phyloP scores from a whole-genome alignment of 2,329 filamentous ascomycete genomes.

The Falciphora oryzae region DNA sequence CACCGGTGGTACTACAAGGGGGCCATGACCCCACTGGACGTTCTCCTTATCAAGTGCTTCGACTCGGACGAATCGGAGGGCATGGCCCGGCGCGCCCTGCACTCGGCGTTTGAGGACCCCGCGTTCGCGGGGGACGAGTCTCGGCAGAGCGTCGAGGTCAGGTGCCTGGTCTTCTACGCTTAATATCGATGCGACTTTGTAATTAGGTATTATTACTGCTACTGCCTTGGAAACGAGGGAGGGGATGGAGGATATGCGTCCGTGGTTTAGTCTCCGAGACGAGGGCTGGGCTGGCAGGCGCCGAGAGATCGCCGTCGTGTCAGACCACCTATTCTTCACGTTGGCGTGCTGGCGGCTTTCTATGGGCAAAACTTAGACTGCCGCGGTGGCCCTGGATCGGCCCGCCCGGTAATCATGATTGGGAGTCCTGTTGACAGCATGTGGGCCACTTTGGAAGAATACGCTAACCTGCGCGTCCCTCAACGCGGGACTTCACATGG shows the following conservation, averaged over 20 bases:
- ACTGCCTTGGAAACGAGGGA: background rate
- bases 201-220: background rate
- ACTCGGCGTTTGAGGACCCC: slow-evolving; percentile 47
- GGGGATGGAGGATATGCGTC: slow-evolving; percentile 1
- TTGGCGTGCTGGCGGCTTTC: background rate
- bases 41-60: slow-evolving; percentile 53
- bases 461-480: background rate
- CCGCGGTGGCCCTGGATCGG: background rate
- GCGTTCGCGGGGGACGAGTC: slow-evolving; percentile 26
- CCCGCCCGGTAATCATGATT: background rate
- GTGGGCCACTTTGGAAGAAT: background rate
- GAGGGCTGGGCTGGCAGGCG: background rate
- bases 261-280: background rate
- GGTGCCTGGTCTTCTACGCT: slow-evolving; percentile 43
- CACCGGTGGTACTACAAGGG: slow-evolving; percentile 48
- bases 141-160: slow-evolving; percentile 51
- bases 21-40: slow-evolving; percentile 42
- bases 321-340: background rate
- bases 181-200: background rate
- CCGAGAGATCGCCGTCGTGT: background rate
- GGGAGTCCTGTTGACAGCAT: background rate
- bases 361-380: background rate
- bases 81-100: slow-evolving; percentile 47
- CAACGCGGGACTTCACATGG: background rate
- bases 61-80: slow-evolving; percentile 26